Percentiles rank a stretch among this genome's conserved stretches.
These are phyloP conservation scores for Globisporangium spiculum DNA, from an alignment of 352 stramenopile genomes.

Conservation along the genomic window DNA sequence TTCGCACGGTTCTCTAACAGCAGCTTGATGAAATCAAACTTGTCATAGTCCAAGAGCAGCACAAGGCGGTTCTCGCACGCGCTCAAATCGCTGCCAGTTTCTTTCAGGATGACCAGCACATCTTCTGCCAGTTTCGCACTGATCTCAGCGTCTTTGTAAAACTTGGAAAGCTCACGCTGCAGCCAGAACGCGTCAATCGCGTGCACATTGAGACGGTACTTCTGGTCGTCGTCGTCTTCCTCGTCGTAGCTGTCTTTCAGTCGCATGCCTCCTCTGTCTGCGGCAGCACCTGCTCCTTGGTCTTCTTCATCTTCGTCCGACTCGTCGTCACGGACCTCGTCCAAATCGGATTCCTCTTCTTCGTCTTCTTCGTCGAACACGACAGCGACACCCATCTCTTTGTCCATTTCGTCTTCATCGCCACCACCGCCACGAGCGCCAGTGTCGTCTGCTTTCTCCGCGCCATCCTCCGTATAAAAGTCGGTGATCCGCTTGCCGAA, in stretches of 20 bases:
- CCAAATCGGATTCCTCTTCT: conserved; percentile 91
- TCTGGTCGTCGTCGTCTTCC: conserved; percentile 59
- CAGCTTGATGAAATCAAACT: conserved; percentile 99
- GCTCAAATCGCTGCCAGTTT: conserved; percentile 66
- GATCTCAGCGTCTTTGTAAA: conserved; percentile 94
- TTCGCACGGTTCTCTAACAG: conserved; percentile 95
- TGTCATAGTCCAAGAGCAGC: conserved; percentile 97
- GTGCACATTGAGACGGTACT: conserved; percentile 90
- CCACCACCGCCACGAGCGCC: conserved; percentile 34
- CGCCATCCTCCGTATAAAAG: conserved; percentile 53
- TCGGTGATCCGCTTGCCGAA: conserved; percentile 88
- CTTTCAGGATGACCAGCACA: conserved; percentile 74
- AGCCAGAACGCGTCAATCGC: conserved; percentile 99
- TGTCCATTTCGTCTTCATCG: conserved; percentile 86
- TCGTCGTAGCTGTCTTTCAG: conserved; percentile 71
- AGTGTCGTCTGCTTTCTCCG: conserved; percentile 22
- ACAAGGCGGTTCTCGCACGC: conserved; percentile 97
- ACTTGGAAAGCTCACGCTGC: conserved; percentile 94
- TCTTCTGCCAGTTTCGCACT: conserved; percentile 92
- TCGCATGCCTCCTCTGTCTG: conserved; percentile 50
- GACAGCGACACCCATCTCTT: conserved; percentile 98
- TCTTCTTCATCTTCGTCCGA: conserved; percentile 49
- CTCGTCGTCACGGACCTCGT: conserved; percentile 83
- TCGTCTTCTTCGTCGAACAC: conserved; percentile 98
- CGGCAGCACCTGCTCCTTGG: conserved; percentile 47